Conservation (phyloP, 106 monocot genomes). For the Allium cepa region DNA sequence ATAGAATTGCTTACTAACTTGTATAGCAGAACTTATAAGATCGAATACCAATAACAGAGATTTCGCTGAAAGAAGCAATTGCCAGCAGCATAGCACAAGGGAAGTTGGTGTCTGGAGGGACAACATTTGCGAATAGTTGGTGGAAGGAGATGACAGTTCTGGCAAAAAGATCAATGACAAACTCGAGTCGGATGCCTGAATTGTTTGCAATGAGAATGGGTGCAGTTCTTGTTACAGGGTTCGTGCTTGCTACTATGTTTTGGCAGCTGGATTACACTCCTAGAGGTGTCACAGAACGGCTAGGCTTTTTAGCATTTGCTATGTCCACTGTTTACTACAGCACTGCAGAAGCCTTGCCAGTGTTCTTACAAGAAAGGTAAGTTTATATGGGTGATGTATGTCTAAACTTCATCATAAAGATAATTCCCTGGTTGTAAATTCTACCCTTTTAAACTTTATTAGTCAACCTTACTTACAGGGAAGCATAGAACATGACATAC, state of each 20-base stretch:
- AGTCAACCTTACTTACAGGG: too few species aligned
- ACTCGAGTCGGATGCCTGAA: constrained; percentile 48
- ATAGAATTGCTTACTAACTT: too few species aligned
- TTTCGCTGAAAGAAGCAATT: constrained; percentile 72
- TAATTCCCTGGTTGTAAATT: too few species aligned
- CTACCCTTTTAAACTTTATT: too few species aligned
- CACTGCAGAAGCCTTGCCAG: constrained; percentile 85
- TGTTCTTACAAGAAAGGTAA: constrained; percentile 74
- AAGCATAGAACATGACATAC: too few species aligned
- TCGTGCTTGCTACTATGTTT: constrained; percentile 92
- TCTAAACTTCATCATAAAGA: too few species aligned
- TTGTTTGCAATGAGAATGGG: constrained; percentile 58
- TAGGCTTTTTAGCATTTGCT: constrained; percentile 90
- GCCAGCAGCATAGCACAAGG: constrained; percentile 72
- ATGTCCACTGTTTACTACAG: constrained; percentile 94
- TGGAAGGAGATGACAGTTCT: constrained; percentile 61
- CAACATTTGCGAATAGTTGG: constrained; percentile 69
- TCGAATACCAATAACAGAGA: constrained; percentile 54
- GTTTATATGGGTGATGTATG: too few species aligned
- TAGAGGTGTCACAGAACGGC: constrained; percentile 68
- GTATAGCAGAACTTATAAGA: neutral
- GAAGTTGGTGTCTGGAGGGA: constrained; percentile 64
- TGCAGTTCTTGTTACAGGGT: constrained; percentile 69
- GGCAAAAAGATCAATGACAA: constrained; percentile 32
- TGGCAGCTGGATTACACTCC: constrained; percentile 82